Evolutionary conservation across 106 monocot genomes (phyloP).

Genomic region (Agapanthus africanus): DNA sequence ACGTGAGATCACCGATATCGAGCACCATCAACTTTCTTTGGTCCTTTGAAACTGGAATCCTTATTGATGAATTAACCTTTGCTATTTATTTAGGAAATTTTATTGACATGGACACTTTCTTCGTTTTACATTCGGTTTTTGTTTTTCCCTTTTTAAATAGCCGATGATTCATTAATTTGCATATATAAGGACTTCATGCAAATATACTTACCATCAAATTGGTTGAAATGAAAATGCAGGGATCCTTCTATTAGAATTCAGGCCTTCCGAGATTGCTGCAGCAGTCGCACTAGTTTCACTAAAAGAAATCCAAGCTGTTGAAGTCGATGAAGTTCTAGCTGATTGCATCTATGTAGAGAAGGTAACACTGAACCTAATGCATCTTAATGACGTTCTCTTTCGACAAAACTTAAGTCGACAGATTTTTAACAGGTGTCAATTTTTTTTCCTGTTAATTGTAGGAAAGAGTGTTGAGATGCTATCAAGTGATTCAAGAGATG

Average conservation of each 20-base stretch:
- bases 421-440: neutral
- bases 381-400: neutral
- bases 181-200: neutral
- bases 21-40: too few species aligned
- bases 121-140: neutral
- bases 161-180: neutral
- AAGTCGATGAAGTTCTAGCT: slow-evolving; percentile 19
- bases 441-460: slow-evolving; percentile 19
- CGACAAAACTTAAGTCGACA: neutral
- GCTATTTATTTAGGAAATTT: neutral
- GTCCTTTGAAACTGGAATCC: neutral
- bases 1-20: too few species aligned
- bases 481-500: slow-evolving; percentile 32
- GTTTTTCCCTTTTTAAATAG: neutral
- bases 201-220: neutral
- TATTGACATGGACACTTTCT: neutral
- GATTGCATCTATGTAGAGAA: slow-evolving; percentile 28
- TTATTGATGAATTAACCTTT: neutral
- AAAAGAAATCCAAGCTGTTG: slow-evolving; percentile 17
- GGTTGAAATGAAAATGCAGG: slow-evolving; percentile 28
- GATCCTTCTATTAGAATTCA: slow-evolving; percentile 44
- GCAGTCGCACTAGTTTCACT: slow-evolving; percentile 36
- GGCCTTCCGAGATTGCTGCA: slow-evolving; percentile 75
- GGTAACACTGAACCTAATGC: slow-evolving; percentile 17
- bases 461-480: slow-evolving; percentile 54